A percentile compares a stretch with the other conserved stretches of the same genome.
Evolutionary conservation across 2,329 filamentous ascomycete genomes (phyloP).

Genomic region (Xylariomycetidae sp.): DNA sequence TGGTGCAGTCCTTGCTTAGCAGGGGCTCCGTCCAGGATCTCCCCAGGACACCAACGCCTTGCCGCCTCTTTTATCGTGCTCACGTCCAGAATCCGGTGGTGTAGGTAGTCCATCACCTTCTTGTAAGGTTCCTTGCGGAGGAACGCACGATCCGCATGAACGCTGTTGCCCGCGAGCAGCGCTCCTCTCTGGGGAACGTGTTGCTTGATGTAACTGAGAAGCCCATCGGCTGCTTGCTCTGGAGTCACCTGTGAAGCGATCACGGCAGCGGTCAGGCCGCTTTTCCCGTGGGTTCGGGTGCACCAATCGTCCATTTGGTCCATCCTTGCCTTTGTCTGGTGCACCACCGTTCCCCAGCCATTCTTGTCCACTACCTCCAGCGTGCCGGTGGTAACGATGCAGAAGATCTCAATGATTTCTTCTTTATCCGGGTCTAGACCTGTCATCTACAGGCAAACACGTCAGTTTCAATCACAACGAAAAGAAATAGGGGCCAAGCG

Average conservation of each 20-base stretch:
- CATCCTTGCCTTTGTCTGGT: conserved; percentile 66
- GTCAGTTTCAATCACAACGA: no score
- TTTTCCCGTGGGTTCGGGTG: conserved; percentile 68
- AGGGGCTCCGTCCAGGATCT: conserved; percentile 59
- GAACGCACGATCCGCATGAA: conserved; percentile 86
- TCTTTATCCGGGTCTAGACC: conserved; percentile 75
- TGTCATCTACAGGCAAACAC: conserved; percentile 80
- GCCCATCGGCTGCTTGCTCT: conserved; percentile 63
- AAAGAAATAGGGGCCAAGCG: no score
- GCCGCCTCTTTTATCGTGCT: conserved; percentile 90
- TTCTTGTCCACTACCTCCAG: conserved; percentile 69
- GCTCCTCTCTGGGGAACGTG: conserved; percentile 65
- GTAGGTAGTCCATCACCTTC: conserved; percentile 68
- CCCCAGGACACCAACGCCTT: conserved; percentile 68
- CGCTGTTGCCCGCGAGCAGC: conserved; percentile 84
- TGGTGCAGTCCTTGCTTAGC: conserved; percentile 73
- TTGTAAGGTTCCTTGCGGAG: conserved; percentile 70
- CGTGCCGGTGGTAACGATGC: conserved; percentile 79
- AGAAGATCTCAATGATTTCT: conserved; percentile 86
- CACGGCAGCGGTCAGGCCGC: conserved; percentile 76
- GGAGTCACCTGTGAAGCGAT: conserved; percentile 68
- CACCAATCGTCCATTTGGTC: conserved; percentile 89
- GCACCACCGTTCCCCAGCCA: conserved; percentile 77
- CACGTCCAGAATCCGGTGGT: conserved; percentile 89
- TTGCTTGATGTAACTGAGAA: conserved; percentile 74